phyloP scores from a whole-genome alignment of 2,329 filamentous ascomycete genomes.

The Teratosphaeria destructans region DNA sequence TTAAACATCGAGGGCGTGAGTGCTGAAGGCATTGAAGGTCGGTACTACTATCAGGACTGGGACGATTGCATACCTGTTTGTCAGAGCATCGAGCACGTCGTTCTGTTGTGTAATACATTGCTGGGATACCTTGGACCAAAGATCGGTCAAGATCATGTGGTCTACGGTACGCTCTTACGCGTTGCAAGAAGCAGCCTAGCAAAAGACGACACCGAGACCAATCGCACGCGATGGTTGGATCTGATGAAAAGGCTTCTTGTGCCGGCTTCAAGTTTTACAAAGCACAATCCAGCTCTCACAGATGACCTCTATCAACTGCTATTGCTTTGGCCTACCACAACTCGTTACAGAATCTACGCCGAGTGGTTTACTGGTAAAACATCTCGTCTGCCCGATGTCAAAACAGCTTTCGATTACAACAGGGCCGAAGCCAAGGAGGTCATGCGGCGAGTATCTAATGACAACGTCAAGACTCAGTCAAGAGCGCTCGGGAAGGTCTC shows the following conservation, averaged over 20 bases:
- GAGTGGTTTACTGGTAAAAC: slow-evolving; percentile 80
- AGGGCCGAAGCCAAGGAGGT: slow-evolving; percentile 71
- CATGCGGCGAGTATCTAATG: slow-evolving; percentile 80
- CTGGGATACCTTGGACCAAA: slow-evolving; percentile 79
- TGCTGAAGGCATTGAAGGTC: slow-evolving; percentile 63
- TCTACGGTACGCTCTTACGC: slow-evolving; percentile 72
- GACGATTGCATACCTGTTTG: slow-evolving; percentile 85
- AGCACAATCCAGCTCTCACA: slow-evolving; percentile 70
- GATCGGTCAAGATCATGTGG: slow-evolving; percentile 70
- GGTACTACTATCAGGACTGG: slow-evolving; percentile 98
- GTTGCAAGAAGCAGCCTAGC: slow-evolving; percentile 70
- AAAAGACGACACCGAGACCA: slow-evolving; percentile 59
- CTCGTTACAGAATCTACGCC: slow-evolving; percentile 78
- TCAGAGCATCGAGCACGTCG: slow-evolving; percentile 81
- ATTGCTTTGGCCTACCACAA: slow-evolving; percentile 62
- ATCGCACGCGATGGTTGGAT: slow-evolving; percentile 71
- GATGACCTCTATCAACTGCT: slow-evolving; percentile 81
- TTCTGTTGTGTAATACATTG: slow-evolving; percentile 73
- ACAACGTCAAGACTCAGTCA: slow-evolving; percentile 77
- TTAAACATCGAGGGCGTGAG: slow-evolving; percentile 70
- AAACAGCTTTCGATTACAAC: slow-evolving; percentile 65
- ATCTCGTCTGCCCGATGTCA: slow-evolving; percentile 67
- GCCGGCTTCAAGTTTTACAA: slow-evolving; percentile 76
- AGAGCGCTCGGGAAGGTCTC: slow-evolving; percentile 86
- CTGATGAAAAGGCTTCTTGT: slow-evolving; percentile 76